A percentile compares a stretch with the other conserved stretches of the same genome.
phyloP scores from a whole-genome alignment of 441 rosid species.

The Aleurites moluccanus region DNA sequence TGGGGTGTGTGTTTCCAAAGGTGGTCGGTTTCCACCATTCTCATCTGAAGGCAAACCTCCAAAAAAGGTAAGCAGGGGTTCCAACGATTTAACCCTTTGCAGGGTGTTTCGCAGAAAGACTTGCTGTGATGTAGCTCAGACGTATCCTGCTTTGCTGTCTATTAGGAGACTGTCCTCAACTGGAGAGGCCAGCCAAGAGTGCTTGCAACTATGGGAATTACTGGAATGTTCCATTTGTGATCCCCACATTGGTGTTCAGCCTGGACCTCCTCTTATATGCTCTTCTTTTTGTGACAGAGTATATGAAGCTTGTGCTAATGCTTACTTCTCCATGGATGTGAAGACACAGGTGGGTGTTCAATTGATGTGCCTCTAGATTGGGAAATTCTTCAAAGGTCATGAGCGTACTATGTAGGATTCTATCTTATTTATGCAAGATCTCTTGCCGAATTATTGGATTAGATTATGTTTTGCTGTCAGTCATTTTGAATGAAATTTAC shows the following conservation, averaged over 20 bases:
- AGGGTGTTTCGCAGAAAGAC: constrained; percentile 69
- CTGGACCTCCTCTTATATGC: constrained; percentile 71
- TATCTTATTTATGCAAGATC: neutral
- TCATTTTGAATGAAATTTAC: constrained; percentile 5
- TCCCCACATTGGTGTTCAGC: constrained; percentile 61
- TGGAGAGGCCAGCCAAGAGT: constrained; percentile 71
- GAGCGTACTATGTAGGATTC: neutral
- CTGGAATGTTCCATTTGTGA: constrained; percentile 86
- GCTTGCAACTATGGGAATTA: constrained; percentile 67
- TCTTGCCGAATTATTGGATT: neutral
- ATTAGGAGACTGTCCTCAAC: constrained; percentile 59
- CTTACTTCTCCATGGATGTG: constrained; percentile 72
- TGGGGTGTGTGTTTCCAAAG: constrained; percentile 63
- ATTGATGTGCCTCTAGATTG: neutral
- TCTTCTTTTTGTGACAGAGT: constrained; percentile 68
- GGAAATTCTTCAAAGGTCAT: neutral
- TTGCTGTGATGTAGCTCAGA: constrained; percentile 71
- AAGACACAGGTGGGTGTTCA: constrained; percentile 48
- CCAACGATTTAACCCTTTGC: constrained; percentile 66
- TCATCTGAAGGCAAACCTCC: constrained; percentile 67
- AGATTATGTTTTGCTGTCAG: neutral
- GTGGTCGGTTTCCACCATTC: constrained; percentile 61
- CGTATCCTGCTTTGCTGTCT: constrained; percentile 65
- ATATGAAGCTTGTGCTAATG: constrained; percentile 63
- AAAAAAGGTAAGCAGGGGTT: constrained; percentile 49